These are phyloP conservation scores for Boletellus emodensis DNA, from an alignment of 768 basidiomycete species.

Conservation along the genomic window DNA sequence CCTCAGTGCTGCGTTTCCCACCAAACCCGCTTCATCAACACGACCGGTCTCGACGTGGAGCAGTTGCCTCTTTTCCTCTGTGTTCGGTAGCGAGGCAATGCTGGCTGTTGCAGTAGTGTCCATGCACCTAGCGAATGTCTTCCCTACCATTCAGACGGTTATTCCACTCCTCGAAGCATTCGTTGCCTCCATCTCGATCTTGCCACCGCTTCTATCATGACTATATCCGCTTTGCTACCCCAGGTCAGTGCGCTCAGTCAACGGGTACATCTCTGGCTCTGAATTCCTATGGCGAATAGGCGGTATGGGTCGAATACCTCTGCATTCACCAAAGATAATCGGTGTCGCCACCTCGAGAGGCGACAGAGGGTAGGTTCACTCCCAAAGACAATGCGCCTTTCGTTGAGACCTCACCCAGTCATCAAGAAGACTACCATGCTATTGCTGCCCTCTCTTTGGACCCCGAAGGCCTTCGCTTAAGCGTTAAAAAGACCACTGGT, in stretches of 20 bases:
- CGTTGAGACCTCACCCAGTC: constrained; percentile 40
- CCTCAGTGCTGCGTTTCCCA: constrained; percentile 13
- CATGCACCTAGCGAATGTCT: constrained; percentile 28
- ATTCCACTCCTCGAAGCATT: constrained; percentile 15
- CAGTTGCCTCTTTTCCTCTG: constrained; percentile 5
- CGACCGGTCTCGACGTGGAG: constrained; percentile 13
- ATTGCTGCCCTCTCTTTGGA: constrained; percentile 73
- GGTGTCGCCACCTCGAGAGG: constrained; percentile 75
- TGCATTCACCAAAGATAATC: constrained; percentile 73
- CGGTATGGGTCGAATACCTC: constrained; percentile 62
- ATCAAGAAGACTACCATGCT: constrained; percentile 86
- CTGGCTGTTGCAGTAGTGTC: constrained; percentile 17
- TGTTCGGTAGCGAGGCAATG: constrained; percentile 26
- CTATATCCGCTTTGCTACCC: constrained; percentile 53
- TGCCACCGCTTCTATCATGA: constrained; percentile 54
- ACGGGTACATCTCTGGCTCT: not conserved
- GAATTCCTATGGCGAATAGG: constrained; percentile 35
- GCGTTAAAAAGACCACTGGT: constrained; percentile 56
- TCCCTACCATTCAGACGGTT: constrained; percentile 19
- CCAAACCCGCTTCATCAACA: constrained; percentile 5
- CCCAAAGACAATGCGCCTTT: not conserved
- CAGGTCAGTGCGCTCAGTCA: constrained; percentile 37
- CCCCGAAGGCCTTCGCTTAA: constrained; percentile 66
- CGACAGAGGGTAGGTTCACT: constrained; percentile 53
- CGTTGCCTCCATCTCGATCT: constrained; percentile 9